Base-by-base conservation (phyloP, 148 eudicot species). In the Nyssa sinensis region DNA sequence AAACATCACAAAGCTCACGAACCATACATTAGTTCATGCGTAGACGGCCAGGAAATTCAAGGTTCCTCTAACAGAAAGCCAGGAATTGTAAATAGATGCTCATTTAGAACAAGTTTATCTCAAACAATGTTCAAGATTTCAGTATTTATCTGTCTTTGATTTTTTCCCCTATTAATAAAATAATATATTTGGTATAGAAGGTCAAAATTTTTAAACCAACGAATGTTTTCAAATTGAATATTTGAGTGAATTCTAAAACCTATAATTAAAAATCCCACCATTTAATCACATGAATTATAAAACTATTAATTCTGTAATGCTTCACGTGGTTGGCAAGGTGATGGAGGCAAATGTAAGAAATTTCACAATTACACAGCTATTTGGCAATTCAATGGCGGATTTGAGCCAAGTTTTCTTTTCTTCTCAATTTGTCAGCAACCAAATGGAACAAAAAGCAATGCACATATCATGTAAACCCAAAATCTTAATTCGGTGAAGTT, bases 311-410 rank as follows among this genome's bases (percentile, higher is more conserved):
- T 2, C 23, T 53, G 39, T 68, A 66, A 24, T n/a, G 25, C 27
- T 34, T 66, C 61, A 69, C n/a, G 21, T 10, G 41, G 47, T 58
- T 70, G 61, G 47, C 31, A 70, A 33, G 72, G 60, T n/a, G 28
- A 14, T 7, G 14, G 62, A 12, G 49, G n/a, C 33, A 33, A 34
- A 24, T 21, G 9, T 19, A 32, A 29, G 2, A 44, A 37, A 11
- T 3, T 59, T 35, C 21, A 24, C 13, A 37, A 25, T 35, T 4
- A 64, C 37, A 32, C 13, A 19, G 14, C 30, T n/a, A 63, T 65
- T 33, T 35, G 35, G 17, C 4, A 24, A 23, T 58, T 25, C 32
- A 39, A 37, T 60, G 23, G 32, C 5, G 51, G 23, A 71, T 16
- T 55, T 21, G 25, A 55, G 17, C 1, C 17, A 44, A 44, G 29